Percentiles rank a stretch among this genome's conserved stretches.
phyloP scores from a whole-genome alignment of 2,329 filamentous ascomycete species.

The Zelopaecilomyces penicillatus region DNA sequence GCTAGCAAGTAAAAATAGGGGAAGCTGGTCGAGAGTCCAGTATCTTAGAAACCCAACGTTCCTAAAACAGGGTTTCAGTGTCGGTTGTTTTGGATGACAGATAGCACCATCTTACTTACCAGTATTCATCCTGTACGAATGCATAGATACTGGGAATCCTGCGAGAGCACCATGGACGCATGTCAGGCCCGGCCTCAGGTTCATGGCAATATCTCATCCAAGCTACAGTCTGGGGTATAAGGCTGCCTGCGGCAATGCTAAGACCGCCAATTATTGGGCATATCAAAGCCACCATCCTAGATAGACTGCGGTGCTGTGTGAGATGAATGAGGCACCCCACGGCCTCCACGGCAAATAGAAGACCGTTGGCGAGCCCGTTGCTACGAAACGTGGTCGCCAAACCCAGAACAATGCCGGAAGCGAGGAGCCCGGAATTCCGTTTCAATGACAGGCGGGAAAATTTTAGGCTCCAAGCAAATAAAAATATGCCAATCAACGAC shows the following conservation, averaged over 20 bases:
- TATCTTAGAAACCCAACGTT: conserved; percentile 81
- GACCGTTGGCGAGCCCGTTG: conserved; percentile 78
- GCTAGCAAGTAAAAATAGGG: conserved; percentile 74
- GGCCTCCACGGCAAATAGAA: conserved; percentile 61
- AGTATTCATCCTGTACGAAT: conserved; percentile 85
- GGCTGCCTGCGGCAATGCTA: conserved; percentile 56
- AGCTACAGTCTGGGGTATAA: conserved; percentile 66
- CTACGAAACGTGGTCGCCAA: conserved; percentile 66
- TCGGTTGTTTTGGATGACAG: not conserved
- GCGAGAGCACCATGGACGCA: conserved; percentile 66
- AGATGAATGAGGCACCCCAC: conserved; percentile 28
- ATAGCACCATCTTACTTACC: conserved; percentile 48
- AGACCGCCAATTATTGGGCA: conserved; percentile 59
- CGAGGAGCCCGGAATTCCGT: conserved; percentile 46
- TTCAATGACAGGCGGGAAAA: conserved; percentile 15
- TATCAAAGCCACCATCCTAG: conserved; percentile 42
- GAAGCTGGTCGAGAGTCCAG: conserved; percentile 80
- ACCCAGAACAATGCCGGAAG: conserved; percentile 62
- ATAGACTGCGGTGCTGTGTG: conserved; percentile 18
- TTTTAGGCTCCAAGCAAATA: conserved; percentile 49
- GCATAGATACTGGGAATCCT: conserved; percentile 79
- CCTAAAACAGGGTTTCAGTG: conserved; percentile 43
- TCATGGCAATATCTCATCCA: conserved; percentile 60
- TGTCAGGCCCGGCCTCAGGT: conserved; percentile 16
- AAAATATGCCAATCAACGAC: conserved; percentile 63